Base-by-base conservation (phyloP, 2,329 filamentous ascomycete genomes). In the Fusarium tricinctum region DNA sequence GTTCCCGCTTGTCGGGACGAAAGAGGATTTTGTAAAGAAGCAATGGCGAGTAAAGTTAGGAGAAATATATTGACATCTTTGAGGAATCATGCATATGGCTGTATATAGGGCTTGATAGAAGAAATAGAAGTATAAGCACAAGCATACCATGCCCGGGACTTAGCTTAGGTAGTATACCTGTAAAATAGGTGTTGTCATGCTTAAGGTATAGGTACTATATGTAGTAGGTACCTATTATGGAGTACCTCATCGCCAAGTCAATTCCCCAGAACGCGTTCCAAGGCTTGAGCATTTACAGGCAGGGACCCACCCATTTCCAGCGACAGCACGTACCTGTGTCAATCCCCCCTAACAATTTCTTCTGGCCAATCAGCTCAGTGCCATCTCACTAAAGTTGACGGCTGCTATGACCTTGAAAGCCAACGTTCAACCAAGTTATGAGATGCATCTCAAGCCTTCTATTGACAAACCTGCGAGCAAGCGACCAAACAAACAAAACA, bases 271-370 rank as follows among this genome's bases (percentile, higher is more conserved):
- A 33, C 42, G 61, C 56, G 28, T 30, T 30, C 28, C 28, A 30
- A 30, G 28, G 63, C 66, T 65, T 38, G 13, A 17, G 33, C 33
- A 7, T n/a, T n/a, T 8, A n/a, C n/a, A n/a, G n/a, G n/a, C n/a
- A 8, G 15, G 33, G 46, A 20, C 56, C 57, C 57, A 61, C 38
- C 40, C 13, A 22, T 30, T 53, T 46, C 30, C 28, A 19, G 32
- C 19, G 33, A 39, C 28, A 22, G 43, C 55, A 38, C 19, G 47
- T 45, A 48, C 38, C 46, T 33, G 47, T 32, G 65, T 33, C 54
- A 65, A 69, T 66, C 43, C 39, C 30, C 55, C 40, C 60, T 62
- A 68, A 66, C 66, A 69, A 68, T 66, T 57, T 69, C 40, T 40
- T 7, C 17, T 22, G 26, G n/a, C 66, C 66, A 68, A 68, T 69